These are phyloP conservation scores for Fulvia fulva DNA, from an alignment of 2,329 filamentous ascomycete species.

Conservation along the genomic window DNA sequence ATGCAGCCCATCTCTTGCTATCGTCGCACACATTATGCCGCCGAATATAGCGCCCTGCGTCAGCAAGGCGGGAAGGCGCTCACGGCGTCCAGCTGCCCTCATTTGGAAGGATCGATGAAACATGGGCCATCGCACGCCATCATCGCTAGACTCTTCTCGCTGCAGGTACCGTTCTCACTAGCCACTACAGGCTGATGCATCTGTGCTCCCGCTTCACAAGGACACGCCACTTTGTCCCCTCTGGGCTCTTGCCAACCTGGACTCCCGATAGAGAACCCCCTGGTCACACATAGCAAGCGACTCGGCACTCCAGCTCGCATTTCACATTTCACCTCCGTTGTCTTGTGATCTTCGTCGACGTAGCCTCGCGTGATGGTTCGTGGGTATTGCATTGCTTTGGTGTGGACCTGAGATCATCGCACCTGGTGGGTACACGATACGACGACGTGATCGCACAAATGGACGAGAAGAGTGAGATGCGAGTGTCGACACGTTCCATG, in stretches of 20 bases:
- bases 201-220: not conserved
- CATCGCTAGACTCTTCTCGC: not conserved
- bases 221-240: not conserved
- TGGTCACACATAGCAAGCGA: not conserved
- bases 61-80: not conserved
- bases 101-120: not conserved
- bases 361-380: not conserved
- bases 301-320: not conserved
- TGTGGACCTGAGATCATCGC: not conserved
- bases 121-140: not conserved
- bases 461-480: constrained; percentile 7
- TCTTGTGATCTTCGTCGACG: not conserved
- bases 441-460: not conserved
- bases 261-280: not conserved
- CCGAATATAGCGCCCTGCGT: not conserved
- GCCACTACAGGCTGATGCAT: not conserved
- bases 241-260: not conserved
- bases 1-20: not conserved
- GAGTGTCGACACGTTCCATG: constrained; percentile 7
- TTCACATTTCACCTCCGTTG: not conserved
- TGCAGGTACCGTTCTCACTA: not conserved
- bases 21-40: not conserved
- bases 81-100: not conserved
- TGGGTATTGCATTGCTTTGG: not conserved
- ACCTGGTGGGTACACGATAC: not conserved